A percentile compares a stretch with the other conserved stretches of the same genome.
Conservation (phyloP, 371 early-diverging fungal species). For the Circinella minor region DNA sequence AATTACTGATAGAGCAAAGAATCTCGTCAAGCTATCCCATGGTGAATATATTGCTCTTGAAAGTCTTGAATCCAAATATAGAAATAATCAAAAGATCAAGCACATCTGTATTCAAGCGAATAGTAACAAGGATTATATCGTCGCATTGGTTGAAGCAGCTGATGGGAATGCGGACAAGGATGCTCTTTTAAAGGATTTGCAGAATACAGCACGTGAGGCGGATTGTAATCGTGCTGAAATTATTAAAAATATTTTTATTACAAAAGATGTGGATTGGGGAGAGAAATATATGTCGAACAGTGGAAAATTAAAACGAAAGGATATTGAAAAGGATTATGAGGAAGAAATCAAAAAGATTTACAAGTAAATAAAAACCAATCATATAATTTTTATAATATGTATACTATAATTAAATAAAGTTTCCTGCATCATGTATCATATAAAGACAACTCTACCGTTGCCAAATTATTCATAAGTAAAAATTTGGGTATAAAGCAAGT, state of each 20-base stretch:
- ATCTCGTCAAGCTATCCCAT: constrained; percentile 83
- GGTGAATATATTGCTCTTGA: constrained; percentile 98
- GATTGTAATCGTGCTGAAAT: constrained; percentile 58
- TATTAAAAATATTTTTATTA: constrained; percentile 52
- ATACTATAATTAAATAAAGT: no score
- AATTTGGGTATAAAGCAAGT: no score
- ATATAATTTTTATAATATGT: no score
- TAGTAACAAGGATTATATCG: constrained; percentile 59
- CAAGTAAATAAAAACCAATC: constrained; percentile 8
- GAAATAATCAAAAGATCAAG: constrained; percentile 68
- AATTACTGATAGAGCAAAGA: constrained; percentile 88
- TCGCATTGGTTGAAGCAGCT: constrained; percentile 74
- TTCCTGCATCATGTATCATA: no score
- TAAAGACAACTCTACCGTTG: no score
- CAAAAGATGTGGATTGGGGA: constrained; percentile 50
- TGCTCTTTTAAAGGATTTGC: constrained; percentile 47
- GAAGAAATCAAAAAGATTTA: constrained; percentile 57
- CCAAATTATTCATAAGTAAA: no score
- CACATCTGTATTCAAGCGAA: constrained; percentile 87
- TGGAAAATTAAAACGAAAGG: constrained; percentile 62
- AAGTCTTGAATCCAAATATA: constrained; percentile 89
- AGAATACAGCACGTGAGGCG: constrained; percentile 43
- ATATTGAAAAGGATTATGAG: constrained; percentile 51
- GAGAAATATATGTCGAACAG: constrained; percentile 61
- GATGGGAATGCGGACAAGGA: constrained; percentile 46